These are phyloP conservation scores for Tulasnella sp. DNA, from an alignment of 768 basidiomycete species.

Conservation along the genomic window DNA sequence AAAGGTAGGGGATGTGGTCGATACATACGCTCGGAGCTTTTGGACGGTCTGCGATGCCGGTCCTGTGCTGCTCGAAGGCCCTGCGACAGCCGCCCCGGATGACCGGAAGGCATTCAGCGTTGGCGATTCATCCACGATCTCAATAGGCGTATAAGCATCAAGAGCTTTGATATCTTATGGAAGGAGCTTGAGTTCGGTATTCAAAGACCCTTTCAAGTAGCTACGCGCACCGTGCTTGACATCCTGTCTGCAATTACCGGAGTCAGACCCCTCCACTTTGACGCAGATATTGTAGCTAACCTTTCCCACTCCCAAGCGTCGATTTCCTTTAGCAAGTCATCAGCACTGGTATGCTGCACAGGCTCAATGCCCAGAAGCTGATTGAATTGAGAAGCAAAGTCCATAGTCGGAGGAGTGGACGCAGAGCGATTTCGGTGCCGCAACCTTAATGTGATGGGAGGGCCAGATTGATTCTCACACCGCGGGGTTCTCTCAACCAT, in stretches of 20 bases:
- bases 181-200: neutral
- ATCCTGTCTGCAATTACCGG: neutral
- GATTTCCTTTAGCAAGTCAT: neutral
- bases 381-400: neutral
- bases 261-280: neutral
- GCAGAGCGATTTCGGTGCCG: neutral
- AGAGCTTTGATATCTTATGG: neutral
- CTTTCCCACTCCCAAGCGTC: neutral
- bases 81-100: neutral
- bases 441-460: too few species aligned
- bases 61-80: neutral
- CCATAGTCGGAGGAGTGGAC: neutral
- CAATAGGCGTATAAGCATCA: neutral
- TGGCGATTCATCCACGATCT: constrained; percentile 4
- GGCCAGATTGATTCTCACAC: too few species aligned
- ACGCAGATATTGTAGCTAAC: neutral
- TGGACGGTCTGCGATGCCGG: neutral
- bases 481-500: too few species aligned
- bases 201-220: neutral
- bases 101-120: neutral
- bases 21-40: constrained; percentile 22
- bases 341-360: neutral
- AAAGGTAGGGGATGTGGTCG: neutral
- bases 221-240: neutral
- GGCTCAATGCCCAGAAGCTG: neutral